Evolutionary conservation across 164 flowering plant genomes (phyloP).

Genomic region (Vitis amurensis): DNA sequence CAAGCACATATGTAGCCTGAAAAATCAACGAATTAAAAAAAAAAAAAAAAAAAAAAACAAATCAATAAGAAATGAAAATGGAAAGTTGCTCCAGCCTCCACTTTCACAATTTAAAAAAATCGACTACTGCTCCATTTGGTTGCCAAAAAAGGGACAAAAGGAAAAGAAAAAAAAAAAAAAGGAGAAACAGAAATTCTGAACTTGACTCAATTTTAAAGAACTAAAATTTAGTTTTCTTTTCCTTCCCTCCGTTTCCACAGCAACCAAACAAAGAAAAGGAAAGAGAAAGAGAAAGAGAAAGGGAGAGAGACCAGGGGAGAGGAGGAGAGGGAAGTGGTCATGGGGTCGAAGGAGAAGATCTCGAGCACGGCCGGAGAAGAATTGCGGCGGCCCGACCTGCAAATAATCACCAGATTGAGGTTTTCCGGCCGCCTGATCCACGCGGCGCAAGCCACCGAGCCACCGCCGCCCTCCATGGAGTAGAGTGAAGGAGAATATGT

Average conservation of each 20-base stretch:
- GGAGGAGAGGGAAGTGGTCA: slow-evolving; percentile 58
- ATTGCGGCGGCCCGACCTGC: slow-evolving; percentile 33
- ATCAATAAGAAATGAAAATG: background rate
- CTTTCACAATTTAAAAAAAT: too few relatives aligned
- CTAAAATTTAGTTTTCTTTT: too few relatives aligned
- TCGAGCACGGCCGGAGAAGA: slow-evolving; percentile 50
- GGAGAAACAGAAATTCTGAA: too few relatives aligned
- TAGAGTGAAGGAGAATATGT: too few relatives aligned
- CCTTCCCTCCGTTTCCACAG: too few relatives aligned
- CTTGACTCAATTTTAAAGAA: too few relatives aligned
- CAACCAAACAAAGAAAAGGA: background rate
- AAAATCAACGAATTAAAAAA: slow-evolving; percentile 5
- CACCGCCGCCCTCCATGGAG: slow-evolving; percentile 42
- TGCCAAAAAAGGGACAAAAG: too few relatives aligned
- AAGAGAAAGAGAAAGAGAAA: slow-evolving; percentile 1
- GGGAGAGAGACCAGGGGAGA: slow-evolving; percentile 60
- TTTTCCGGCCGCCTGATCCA: slow-evolving; percentile 92
- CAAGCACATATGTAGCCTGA: slow-evolving; percentile 56
- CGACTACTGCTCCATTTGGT: too few relatives aligned
- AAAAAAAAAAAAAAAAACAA: background rate
- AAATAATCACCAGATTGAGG: slow-evolving; percentile 56
- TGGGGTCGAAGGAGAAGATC: slow-evolving; percentile 72
- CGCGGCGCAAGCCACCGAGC: slow-evolving; percentile 62
- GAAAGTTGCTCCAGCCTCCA: background rate
- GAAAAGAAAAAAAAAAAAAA: too few relatives aligned